Percentiles rank a stretch among this genome's conserved stretches.
These are phyloP conservation scores for Globisporangium carolinianum DNA, from an alignment of 352 stramenopile species.

Conservation along the genomic window DNA sequence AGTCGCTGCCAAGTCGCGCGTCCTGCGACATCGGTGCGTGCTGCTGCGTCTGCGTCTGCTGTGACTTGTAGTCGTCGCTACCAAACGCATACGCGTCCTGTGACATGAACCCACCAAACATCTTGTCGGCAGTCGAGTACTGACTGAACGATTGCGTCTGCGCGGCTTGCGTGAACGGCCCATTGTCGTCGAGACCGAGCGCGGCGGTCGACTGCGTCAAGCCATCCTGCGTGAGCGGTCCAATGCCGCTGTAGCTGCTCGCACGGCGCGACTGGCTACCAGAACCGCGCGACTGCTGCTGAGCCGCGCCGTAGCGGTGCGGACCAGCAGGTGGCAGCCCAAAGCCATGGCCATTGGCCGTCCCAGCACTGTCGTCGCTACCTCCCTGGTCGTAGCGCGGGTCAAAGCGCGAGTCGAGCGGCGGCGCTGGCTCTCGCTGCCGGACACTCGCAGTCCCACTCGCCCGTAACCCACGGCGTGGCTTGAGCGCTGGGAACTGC, in stretches of 20 bases:
- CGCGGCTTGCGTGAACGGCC: constrained; percentile 70
- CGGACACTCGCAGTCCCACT: constrained; percentile 29
- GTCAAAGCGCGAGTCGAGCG: constrained; percentile 82
- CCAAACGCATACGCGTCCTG: constrained; percentile 69
- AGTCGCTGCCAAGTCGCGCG: constrained; percentile 42
- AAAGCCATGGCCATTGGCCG: constrained; percentile 12
- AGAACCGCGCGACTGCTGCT: background rate
- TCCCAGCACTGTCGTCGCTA: constrained; percentile 2
- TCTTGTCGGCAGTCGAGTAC: constrained; percentile 28
- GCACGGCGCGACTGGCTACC: constrained; percentile 11
- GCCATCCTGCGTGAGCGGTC: constrained; percentile 70
- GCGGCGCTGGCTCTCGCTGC: constrained; percentile 49
- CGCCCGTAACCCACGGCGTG: constrained; percentile 18
- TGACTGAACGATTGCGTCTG: constrained; percentile 85
- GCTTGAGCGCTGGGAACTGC: constrained; percentile 89
- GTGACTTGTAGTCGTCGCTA: constrained; percentile 76
- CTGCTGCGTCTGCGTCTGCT: constrained; percentile 16
- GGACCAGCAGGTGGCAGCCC: constrained; percentile 33
- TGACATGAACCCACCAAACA: constrained; percentile 24
- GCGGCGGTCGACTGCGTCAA: constrained; percentile 60
- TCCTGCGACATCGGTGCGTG: constrained; percentile 39
- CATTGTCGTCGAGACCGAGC: constrained; percentile 37
- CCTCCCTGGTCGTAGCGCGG: constrained; percentile 66
- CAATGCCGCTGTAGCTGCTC: constrained; percentile 24
- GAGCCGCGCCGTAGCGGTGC: constrained; percentile 21